Percentiles rank a stretch among this genome's conserved stretches.
Conservation (phyloP, 208 protist species). For the Angomonas ambiguus region DNA sequence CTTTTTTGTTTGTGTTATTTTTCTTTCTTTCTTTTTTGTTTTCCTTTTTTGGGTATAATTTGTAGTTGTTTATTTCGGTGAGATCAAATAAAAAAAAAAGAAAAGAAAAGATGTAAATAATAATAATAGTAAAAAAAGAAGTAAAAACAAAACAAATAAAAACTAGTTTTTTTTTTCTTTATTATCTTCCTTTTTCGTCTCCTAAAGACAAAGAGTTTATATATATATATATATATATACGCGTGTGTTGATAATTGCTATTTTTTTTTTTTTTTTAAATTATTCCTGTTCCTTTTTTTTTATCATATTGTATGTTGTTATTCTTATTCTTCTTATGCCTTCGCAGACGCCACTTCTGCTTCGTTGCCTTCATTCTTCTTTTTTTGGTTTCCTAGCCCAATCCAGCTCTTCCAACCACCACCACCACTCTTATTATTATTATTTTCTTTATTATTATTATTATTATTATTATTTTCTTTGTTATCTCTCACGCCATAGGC, state of each 20-base stretch:
- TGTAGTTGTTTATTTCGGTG: too few species aligned
- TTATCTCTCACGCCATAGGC: constrained; percentile 45
- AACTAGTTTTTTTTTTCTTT: background rate
- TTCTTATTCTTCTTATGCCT: background rate
- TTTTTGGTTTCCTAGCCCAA: background rate
- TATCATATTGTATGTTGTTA: constrained; percentile 10
- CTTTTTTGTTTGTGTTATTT: too few species aligned
- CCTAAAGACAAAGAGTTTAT: too few species aligned
- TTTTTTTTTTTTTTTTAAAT: constrained; percentile 1
- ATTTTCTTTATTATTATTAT: background rate
- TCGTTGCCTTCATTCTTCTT: background rate
- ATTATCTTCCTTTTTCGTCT: too few species aligned
- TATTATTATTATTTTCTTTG: background rate
- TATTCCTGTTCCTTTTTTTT: background rate
- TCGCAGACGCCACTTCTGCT: too few species aligned
- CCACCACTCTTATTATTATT: constrained; percentile 4
- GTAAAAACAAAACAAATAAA: constrained; percentile 6
- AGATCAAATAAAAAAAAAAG: background rate
- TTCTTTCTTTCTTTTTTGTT: background rate
- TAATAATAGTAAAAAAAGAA: background rate
- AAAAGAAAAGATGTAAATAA: background rate
- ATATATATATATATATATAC: too few species aligned
- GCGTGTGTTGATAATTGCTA: too few species aligned
- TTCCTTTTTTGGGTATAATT: constrained; percentile 1
- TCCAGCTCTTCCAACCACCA: background rate